phyloP scores from a whole-genome alignment of 768 basidiomycete genomes.

The Amanita jacksonii region DNA sequence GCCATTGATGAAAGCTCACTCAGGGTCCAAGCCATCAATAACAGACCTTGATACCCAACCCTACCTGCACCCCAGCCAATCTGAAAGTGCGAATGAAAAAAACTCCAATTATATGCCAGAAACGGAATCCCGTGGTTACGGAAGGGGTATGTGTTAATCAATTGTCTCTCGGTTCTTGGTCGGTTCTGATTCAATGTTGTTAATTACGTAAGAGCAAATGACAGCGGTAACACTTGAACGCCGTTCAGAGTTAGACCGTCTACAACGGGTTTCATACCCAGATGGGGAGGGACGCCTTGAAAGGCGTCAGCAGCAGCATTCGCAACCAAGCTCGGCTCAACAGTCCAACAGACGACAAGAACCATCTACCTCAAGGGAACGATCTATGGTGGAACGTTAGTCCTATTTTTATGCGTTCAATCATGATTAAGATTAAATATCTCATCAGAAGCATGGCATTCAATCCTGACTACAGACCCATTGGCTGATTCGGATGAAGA shows the following conservation, averaged over 20 bases:
- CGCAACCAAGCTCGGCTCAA: slow-evolving; percentile 9
- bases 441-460: slow-evolving; percentile 62
- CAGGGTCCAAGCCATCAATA: not conserved
- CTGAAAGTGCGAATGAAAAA: slow-evolving; percentile 1
- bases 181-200: not conserved
- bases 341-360: slow-evolving; percentile 2
- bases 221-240: not conserved
- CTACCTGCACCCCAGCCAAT: not conserved
- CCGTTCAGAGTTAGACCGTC: not conserved
- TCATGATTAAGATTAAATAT: slow-evolving; percentile 5
- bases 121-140: not conserved
- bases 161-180: not conserved
- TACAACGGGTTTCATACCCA: no score
- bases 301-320: slow-evolving; percentile 6
- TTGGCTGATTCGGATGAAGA: slow-evolving; percentile 70
- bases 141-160: slow-evolving; percentile 2
- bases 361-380: slow-evolving; percentile 16
- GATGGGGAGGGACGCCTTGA: slow-evolving; percentile 4
- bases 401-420: slow-evolving; percentile 5
- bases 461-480: slow-evolving; percentile 52
- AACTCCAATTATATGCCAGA: slow-evolving; percentile 2
- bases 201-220: not conserved
- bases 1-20: not conserved
- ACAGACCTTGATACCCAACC: not conserved
- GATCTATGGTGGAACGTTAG: slow-evolving; percentile 42